phyloP scores from a whole-genome alignment of 805 yeast genomes.

The Hanseniaspora lindneri region DNA sequence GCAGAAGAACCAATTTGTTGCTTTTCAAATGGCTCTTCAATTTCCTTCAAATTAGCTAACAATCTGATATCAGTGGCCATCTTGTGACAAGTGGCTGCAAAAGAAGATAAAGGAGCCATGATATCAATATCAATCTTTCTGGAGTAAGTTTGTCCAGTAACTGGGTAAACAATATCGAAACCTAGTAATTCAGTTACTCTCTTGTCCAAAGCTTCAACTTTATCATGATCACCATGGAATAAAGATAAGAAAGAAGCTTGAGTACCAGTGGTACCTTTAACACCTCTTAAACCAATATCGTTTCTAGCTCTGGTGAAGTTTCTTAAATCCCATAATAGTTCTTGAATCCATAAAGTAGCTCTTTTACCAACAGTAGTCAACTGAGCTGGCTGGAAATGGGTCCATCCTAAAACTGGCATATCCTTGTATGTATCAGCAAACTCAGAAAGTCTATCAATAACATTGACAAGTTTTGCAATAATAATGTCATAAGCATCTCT shows the following conservation, averaged over 20 bases:
- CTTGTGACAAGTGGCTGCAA: constrained; percentile 94
- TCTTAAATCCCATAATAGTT: constrained; percentile 92
- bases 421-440: constrained; percentile 90
- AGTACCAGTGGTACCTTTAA: constrained; percentile 98
- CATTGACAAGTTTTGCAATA: constrained; percentile 91
- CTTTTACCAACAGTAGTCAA: constrained; percentile 97
- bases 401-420: constrained; percentile 95
- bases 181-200: constrained; percentile 88
- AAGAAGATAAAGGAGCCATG: constrained; percentile 79
- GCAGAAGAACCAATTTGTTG: constrained; percentile 97
- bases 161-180: constrained; percentile 89
- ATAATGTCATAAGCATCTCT: constrained; percentile 90
- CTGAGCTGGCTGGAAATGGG: constrained; percentile 99
- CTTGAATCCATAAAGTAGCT: constrained; percentile 96
- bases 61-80: constrained; percentile 94
- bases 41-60: constrained; percentile 89
- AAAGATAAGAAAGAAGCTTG: constrained; percentile 92
- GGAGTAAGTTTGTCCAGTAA: constrained; percentile 98
- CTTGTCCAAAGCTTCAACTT: constrained; percentile 84
- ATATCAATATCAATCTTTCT: constrained; percentile 96
- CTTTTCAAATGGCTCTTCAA: constrained; percentile 97
- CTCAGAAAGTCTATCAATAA: constrained; percentile 74
- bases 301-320: constrained; percentile 92
- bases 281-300: constrained; percentile 93
- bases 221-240: constrained; percentile 94